A percentile compares a stretch with the other conserved stretches of the same genome.
These are phyloP conservation scores for Grigorovia jiainica DNA, from an alignment of 805 yeast genomes.

Conservation along the genomic window DNA sequence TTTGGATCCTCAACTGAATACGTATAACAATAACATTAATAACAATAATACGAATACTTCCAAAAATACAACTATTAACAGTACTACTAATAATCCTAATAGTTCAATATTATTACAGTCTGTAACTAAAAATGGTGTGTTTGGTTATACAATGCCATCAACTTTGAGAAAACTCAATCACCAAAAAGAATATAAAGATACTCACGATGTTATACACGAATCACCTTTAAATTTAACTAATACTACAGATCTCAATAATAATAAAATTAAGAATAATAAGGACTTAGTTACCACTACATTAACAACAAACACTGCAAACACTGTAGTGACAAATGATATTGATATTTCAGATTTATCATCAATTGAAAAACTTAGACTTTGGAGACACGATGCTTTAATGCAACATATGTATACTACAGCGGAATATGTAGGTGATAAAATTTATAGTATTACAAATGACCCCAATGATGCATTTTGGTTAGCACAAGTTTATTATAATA, in stretches of 20 bases:
- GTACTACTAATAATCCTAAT: neutral
- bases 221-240: neutral
- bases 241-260: neutral
- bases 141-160: conserved; percentile 24
- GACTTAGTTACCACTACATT: conserved; percentile 6
- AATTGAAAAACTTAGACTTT: conserved; percentile 74
- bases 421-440: conserved; percentile 84
- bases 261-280: neutral
- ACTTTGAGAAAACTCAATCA: conserved; percentile 23
- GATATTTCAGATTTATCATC: conserved; percentile 40
- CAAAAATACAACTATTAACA: conserved; percentile 31
- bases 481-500: conserved; percentile 76
- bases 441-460: conserved; percentile 71
- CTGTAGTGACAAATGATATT: conserved; percentile 14
- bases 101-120: conserved; percentile 18
- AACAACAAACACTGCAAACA: conserved; percentile 16
- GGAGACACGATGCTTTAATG: conserved; percentile 91
- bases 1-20: too few relatives aligned
- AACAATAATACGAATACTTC: conserved; percentile 5
- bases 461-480: conserved; percentile 95
- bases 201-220: conserved; percentile 4
- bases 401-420: conserved; percentile 90
- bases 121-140: conserved; percentile 19
- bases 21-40: neutral
- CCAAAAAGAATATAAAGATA: conserved; percentile 15